Conservation (phyloP, 2,329 filamentous ascomycete genomes). For the Chaetomium globosum region DNA sequence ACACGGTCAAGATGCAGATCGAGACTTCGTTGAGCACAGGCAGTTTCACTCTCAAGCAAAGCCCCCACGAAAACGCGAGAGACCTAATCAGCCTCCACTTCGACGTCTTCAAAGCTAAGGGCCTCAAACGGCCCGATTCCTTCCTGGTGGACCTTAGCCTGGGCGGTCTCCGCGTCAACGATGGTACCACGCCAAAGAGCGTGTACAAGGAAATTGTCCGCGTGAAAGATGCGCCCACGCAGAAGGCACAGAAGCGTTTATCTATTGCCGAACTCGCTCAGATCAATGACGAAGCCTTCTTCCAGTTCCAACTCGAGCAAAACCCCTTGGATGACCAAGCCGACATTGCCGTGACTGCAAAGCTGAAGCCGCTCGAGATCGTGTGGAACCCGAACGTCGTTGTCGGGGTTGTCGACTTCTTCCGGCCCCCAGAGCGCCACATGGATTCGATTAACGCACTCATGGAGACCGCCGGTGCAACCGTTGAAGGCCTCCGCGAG, state of each 20-base stretch:
- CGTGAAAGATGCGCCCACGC: conserved; percentile 79
- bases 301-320: conserved; percentile 88
- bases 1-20: conserved; percentile 89
- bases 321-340: conserved; percentile 92
- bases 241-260: conserved; percentile 51
- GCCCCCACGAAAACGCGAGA: conserved; percentile 72
- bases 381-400: conserved; percentile 97
- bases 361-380: conserved; percentile 92
- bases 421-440: conserved; percentile 91
- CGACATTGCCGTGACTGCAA: conserved; percentile 85
- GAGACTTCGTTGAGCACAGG: conserved; percentile 93
- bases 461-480: conserved; percentile 93
- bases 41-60: conserved; percentile 90
- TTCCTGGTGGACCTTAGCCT: conserved; percentile 86
- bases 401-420: conserved; percentile 89
- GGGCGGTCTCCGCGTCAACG: conserved; percentile 89
- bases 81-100: conserved; percentile 92
- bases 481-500: conserved; percentile 90
- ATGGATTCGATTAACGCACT: conserved; percentile 98
- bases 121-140: conserved; percentile 87
- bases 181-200: conserved; percentile 89
- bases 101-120: conserved; percentile 89
- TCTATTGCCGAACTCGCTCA: conserved; percentile 58
- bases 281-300: conserved; percentile 71
- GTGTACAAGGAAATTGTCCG: conserved; percentile 93